Evolutionary conservation across 2,329 filamentous ascomycete species (phyloP).

Genomic region (Microsporum ferrugineum): DNA sequence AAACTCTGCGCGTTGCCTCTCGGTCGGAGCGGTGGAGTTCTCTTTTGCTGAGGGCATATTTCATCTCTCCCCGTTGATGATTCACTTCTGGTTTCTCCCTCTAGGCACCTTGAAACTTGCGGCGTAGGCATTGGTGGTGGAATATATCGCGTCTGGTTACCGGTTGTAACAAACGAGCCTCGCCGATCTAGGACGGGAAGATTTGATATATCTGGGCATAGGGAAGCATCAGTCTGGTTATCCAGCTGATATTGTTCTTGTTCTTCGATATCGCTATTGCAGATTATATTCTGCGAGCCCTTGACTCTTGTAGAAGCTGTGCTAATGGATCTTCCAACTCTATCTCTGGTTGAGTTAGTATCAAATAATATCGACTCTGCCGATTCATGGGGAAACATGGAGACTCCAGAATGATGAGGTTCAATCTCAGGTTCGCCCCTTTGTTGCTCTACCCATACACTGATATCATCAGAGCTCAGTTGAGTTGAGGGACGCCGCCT

Average conservation of each 20-base stretch:
- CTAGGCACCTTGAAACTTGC: no score
- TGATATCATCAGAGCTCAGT: constrained; percentile 13
- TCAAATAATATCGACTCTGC: constrained; percentile 29
- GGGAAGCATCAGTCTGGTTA: background rate
- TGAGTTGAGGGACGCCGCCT: constrained; percentile 13
- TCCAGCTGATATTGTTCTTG: background rate
- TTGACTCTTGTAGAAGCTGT: background rate
- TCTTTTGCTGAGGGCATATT: no score
- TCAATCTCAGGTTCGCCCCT: background rate
- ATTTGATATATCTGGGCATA: background rate
- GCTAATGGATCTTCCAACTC: background rate
- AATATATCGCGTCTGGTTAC: constrained; percentile 4
- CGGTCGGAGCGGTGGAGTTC: background rate
- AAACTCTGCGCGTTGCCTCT: background rate
- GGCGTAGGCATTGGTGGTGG: background rate
- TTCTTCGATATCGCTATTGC: no score
- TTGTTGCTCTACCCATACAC: constrained; percentile 13
- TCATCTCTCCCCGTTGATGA: background rate
- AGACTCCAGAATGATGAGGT: background rate
- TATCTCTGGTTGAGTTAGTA: constrained; percentile 13
- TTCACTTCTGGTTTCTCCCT: background rate
- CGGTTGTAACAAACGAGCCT: constrained; percentile 4
- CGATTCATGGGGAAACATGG: constrained; percentile 14
- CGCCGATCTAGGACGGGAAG: constrained; percentile 8
- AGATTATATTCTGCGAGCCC: background rate